phyloP scores from a whole-genome alignment of 2,329 filamentous ascomycete species.

The Nectriaceae sp. region DNA sequence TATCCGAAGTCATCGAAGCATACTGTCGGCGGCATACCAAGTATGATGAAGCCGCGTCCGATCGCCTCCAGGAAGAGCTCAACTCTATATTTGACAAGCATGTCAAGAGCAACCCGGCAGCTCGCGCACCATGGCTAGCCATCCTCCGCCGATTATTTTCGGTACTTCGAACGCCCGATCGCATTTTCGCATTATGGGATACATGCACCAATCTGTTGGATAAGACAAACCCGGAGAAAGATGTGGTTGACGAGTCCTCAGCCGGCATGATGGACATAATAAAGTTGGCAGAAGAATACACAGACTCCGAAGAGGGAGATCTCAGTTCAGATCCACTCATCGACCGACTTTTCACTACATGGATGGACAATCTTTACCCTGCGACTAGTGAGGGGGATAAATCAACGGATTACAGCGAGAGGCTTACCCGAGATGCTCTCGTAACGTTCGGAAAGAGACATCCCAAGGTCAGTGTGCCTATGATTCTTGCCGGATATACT shows the following conservation, averaged over 20 bases:
- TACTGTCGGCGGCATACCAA: slow-evolving; percentile 70
- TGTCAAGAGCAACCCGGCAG: slow-evolving; percentile 57
- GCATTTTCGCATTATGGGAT: slow-evolving; percentile 73
- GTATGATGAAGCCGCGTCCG: slow-evolving; percentile 68
- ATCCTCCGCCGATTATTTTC: slow-evolving; percentile 66
- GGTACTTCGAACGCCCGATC: slow-evolving; percentile 61
- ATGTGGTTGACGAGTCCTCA: slow-evolving; percentile 63
- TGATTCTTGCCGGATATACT: neutral
- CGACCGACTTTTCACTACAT: slow-evolving; percentile 56
- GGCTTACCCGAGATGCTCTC: slow-evolving; percentile 52
- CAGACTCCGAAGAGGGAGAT: slow-evolving; percentile 44
- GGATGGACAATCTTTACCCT: slow-evolving; percentile 52
- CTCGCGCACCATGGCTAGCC: slow-evolving; percentile 68
- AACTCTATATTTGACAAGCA: slow-evolving; percentile 65
- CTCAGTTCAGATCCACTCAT: slow-evolving; percentile 52
- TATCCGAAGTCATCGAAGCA: slow-evolving; percentile 61
- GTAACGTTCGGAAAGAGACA: slow-evolving; percentile 67
- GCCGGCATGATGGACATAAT: slow-evolving; percentile 67
- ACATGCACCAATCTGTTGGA: slow-evolving; percentile 39
- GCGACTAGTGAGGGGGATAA: slow-evolving; percentile 39
- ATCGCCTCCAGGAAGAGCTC: slow-evolving; percentile 74
- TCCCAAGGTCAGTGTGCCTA: slow-evolving; percentile 49
- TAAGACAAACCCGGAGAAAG: slow-evolving; percentile 61
- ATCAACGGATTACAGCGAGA: slow-evolving; percentile 48
- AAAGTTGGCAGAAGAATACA: slow-evolving; percentile 60